These are phyloP conservation scores for Colletotrichum liaoningense DNA, from an alignment of 2,329 filamentous ascomycete species.

Conservation along the genomic window DNA sequence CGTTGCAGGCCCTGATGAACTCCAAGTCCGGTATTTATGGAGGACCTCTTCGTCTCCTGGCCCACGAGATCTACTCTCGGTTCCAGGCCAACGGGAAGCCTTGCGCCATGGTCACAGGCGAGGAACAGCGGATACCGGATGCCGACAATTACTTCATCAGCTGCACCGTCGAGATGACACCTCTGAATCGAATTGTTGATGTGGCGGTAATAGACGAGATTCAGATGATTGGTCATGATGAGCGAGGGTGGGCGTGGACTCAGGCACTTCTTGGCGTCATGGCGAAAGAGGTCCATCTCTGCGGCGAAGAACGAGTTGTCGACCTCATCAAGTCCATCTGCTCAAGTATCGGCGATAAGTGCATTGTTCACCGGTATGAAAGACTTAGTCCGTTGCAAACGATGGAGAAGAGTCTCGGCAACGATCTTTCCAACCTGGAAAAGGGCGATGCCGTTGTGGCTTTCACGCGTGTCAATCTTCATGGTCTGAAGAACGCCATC, in stretches of 20 bases:
- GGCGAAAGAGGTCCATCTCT: conserved; percentile 91
- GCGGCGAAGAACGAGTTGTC: conserved; percentile 87
- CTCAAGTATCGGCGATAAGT: conserved; percentile 82
- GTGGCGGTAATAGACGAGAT: conserved; percentile 99
- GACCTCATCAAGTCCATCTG: conserved; percentile 83
- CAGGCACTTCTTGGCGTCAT: conserved; percentile 87
- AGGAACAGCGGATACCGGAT: conserved; percentile 81
- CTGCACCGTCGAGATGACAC: conserved; percentile 93
- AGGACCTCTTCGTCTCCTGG: conserved; percentile 87
- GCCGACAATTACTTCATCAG: conserved; percentile 73
- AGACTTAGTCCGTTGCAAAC: conserved; percentile 83
- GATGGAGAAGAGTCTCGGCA: conserved; percentile 70
- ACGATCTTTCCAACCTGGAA: conserved; percentile 73
- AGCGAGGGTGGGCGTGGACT: conserved; percentile 95
- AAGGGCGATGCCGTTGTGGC: conserved; percentile 93
- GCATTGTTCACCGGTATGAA: conserved; percentile 84
- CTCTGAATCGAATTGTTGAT: conserved; percentile 70
- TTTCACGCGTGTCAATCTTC: conserved; percentile 86
- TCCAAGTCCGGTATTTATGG: conserved; percentile 86
- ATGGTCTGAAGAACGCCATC: conserved; percentile 81
- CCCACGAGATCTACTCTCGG: conserved; percentile 94
- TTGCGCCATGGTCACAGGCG: conserved; percentile 89
- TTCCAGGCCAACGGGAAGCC: conserved; percentile 80
- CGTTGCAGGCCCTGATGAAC: conserved; percentile 84
- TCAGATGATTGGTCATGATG: conserved; percentile 88